A percentile compares a stretch with the other conserved stretches of the same genome.
Evolutionary conservation across 2,329 filamentous ascomycete genomes (phyloP).

Genomic region (Colletotrichum filicis): DNA sequence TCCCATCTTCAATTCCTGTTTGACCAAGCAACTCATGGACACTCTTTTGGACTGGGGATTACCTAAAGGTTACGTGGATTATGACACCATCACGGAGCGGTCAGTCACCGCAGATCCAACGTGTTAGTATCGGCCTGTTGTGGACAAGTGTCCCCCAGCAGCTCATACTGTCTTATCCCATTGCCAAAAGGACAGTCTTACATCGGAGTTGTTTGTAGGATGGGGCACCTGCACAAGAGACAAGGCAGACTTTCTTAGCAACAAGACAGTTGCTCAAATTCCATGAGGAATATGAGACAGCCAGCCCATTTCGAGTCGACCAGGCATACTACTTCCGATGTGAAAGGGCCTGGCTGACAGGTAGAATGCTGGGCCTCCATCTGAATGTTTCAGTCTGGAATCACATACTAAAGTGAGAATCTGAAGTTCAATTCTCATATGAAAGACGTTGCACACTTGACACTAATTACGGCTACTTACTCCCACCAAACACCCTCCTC

Average conservation of each 20-base stretch:
- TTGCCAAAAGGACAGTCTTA: not conserved
- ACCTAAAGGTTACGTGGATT: constrained; percentile 30
- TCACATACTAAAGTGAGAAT: not conserved
- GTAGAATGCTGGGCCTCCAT: not conserved
- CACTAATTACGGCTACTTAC: not conserved
- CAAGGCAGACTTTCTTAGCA: not conserved
- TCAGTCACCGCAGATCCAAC: not conserved
- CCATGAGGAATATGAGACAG: not conserved
- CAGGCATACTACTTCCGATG: not conserved
- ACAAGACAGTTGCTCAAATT: not conserved
- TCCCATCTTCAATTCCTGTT: constrained; percentile 2
- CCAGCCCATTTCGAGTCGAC: not conserved
- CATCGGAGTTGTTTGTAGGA: not conserved
- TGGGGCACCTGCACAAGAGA: not conserved
- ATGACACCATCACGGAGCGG: constrained; percentile 16
- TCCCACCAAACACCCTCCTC: not conserved
- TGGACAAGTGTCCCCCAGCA: not conserved
- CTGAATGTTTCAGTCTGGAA: not conserved
- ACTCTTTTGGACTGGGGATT: not conserved
- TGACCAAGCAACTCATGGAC: not conserved
- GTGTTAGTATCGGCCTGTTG: not conserved
- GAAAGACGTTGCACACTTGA: not conserved
- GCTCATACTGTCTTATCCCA: not conserved
- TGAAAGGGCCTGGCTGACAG: not conserved
- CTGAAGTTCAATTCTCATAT: not conserved